Percentiles rank a stretch among this genome's conserved stretches.
Conservation (phyloP, 352 stramenopile species). For the Globisporangium takayamanum region DNA sequence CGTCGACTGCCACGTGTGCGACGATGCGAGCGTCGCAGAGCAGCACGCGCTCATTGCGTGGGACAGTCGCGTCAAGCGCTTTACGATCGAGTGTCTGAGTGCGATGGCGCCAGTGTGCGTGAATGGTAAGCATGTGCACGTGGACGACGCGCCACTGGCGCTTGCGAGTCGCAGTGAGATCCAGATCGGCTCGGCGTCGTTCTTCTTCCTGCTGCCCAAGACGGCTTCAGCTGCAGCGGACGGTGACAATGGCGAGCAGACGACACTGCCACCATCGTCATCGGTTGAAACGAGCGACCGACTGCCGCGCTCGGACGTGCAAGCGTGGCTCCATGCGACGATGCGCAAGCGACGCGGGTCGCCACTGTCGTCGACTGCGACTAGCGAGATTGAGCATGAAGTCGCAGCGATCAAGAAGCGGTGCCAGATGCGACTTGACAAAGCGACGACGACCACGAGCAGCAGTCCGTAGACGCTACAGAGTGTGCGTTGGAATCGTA, state of each 20-base stretch:
- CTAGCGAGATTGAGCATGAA: neutral
- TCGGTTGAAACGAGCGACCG: neutral
- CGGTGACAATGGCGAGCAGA: slow-evolving; percentile 4
- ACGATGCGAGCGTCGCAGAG: slow-evolving; percentile 46
- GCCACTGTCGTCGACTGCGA: neutral
- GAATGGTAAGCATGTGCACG: slow-evolving; percentile 51
- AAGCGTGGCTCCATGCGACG: slow-evolving; percentile 24
- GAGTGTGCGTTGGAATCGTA: neutral
- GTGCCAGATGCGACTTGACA: slow-evolving; percentile 14
- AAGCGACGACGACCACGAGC: neutral
- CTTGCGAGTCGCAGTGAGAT: slow-evolving; percentile 53
- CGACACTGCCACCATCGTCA: neutral
- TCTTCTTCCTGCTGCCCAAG: slow-evolving; percentile 72
- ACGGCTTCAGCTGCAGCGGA: neutral
- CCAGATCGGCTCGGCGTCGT: slow-evolving; percentile 58
- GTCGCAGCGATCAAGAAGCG: slow-evolving; percentile 13
- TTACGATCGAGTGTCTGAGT: slow-evolving; percentile 70
- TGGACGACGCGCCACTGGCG: slow-evolving; percentile 33
- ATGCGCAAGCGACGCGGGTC: slow-evolving; percentile 20
- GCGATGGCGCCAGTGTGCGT: slow-evolving; percentile 44
- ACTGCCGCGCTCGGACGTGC: slow-evolving; percentile 21
- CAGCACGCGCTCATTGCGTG: slow-evolving; percentile 67
- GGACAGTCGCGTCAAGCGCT: slow-evolving; percentile 33
- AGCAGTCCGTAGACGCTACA: neutral
- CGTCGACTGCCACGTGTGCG: slow-evolving; percentile 66